A percentile compares a stretch with the other conserved stretches of the same genome.
These are phyloP conservation scores for Penicillium sclerotigenum DNA, from an alignment of 2,329 filamentous ascomycete species.

Conservation along the genomic window DNA sequence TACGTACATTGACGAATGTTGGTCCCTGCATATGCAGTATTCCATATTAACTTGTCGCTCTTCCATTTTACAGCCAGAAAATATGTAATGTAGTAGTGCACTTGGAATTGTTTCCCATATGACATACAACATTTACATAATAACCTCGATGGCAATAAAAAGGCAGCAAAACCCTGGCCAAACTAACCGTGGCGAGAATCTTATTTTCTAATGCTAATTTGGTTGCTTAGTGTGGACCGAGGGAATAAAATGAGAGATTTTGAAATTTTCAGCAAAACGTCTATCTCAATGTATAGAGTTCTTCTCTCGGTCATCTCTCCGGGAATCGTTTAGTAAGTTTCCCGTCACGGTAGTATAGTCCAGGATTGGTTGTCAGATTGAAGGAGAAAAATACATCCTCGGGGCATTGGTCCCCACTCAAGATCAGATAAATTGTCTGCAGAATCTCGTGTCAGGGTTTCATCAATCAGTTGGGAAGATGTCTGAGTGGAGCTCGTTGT, in stretches of 20 bases:
- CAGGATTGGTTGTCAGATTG: not conserved
- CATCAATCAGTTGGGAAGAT: conserved; percentile 3
- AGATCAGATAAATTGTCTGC: conserved; percentile 10
- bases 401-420: conserved; percentile 3
- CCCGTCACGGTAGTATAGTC: not conserved
- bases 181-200: not conserved
- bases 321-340: not conserved
- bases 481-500: not conserved
- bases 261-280: not conserved
- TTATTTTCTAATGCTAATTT: not conserved
- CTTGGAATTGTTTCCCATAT: not conserved
- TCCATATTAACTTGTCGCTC: not conserved
- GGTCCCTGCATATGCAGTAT: not conserved
- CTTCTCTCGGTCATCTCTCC: not conserved
- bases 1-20: not conserved
- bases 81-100: not conserved
- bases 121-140: not conserved
- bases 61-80: not conserved
- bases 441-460: not conserved
- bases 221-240: not conserved
- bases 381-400: not conserved
- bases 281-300: not conserved
- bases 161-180: not conserved
- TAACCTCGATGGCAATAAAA: too few species aligned
- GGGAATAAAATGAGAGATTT: not conserved